Evolutionary conservation across 2,329 filamentous ascomycete genomes (phyloP).

Genomic region (Aspergillus udagawae): DNA sequence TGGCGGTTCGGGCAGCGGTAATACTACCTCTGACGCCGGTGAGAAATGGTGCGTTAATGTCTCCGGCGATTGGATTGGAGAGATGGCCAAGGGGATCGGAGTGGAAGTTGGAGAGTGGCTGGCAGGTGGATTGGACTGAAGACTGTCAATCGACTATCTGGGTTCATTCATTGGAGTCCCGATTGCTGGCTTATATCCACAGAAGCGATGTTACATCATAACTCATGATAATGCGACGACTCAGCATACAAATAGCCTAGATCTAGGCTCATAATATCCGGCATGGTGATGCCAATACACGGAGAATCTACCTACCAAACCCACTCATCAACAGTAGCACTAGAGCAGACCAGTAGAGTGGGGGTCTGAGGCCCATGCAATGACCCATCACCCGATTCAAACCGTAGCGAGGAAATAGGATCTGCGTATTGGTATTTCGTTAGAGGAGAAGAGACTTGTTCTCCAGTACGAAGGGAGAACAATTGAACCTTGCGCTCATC

Average conservation of each 20-base stretch:
- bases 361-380: constrained; percentile 27
- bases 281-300: not conserved
- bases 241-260: not conserved
- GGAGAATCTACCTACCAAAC: constrained; percentile 24
- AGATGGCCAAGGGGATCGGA: constrained; percentile 42
- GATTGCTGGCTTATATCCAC: not conserved
- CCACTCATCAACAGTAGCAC: constrained; percentile 35
- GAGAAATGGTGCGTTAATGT: constrained; percentile 49
- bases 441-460: constrained; percentile 27
- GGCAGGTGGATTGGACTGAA: constrained; percentile 35
- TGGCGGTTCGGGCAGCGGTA: constrained; percentile 28
- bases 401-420: constrained; percentile 28
- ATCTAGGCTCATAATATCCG: not conserved
- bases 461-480: constrained; percentile 36
- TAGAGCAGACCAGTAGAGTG: constrained; percentile 31
- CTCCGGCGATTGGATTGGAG: constrained; percentile 44
- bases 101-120: constrained; percentile 45
- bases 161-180: not conserved
- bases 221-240: not conserved
- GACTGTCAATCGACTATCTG: not conserved
- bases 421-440: constrained; percentile 21
- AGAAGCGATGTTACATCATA: not conserved
- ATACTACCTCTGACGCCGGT: constrained; percentile 36
- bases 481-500: constrained; percentile 32
- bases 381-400: constrained; percentile 26